Evolutionary conservation across 169 alveolate genomes (phyloP).

Genomic region (Amoebophrya sp.): DNA sequence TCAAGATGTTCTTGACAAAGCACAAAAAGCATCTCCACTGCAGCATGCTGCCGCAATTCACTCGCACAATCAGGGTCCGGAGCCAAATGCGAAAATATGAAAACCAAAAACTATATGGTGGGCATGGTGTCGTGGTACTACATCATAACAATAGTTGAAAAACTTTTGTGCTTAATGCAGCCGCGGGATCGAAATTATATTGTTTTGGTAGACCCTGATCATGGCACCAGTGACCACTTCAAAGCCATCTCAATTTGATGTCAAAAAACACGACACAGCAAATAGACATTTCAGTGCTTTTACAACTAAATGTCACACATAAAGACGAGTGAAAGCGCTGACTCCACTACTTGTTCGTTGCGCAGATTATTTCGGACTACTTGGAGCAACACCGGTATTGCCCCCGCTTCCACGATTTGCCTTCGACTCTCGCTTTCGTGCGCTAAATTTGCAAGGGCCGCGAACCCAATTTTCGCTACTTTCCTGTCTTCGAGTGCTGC

Average conservation of each 20-base stretch:
- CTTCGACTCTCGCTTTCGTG: background rate
- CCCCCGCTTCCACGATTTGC: background rate
- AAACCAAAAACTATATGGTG: too few species aligned
- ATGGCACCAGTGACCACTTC: too few species aligned
- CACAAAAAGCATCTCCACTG: background rate
- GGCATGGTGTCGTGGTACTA: too few species aligned
- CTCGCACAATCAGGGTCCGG: background rate
- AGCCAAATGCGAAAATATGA: background rate
- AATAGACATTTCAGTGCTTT: too few species aligned
- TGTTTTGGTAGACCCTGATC: too few species aligned
- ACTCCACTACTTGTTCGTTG: background rate
- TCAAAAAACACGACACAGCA: too few species aligned
- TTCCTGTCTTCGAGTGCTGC: background rate
- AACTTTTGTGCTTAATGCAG: too few species aligned
- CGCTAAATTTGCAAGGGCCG: background rate
- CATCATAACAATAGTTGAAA: too few species aligned
- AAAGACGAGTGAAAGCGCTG: too few species aligned
- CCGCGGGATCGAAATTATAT: too few species aligned
- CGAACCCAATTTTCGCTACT: background rate
- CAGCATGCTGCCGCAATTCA: background rate
- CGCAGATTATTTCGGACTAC: background rate
- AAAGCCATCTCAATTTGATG: too few species aligned
- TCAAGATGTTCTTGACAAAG: background rate
- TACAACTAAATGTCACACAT: too few species aligned
- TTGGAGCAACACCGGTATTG: background rate